phyloP scores from a whole-genome alignment of 371 early-diverging fungal genomes.

The Syncephalastrum monosporum region DNA sequence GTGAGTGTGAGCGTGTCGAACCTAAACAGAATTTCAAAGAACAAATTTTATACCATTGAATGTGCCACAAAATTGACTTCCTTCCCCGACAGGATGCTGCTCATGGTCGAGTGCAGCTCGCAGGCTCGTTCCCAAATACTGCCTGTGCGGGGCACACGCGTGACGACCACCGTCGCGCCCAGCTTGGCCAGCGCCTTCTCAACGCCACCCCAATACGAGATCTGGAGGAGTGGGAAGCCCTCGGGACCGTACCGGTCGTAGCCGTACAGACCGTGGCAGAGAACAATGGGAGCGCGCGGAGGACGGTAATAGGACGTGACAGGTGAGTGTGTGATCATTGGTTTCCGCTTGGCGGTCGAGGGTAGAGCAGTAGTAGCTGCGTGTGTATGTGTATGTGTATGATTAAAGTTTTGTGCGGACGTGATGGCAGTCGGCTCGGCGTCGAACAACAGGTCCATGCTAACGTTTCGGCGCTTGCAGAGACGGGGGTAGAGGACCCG shows the following conservation, averaged over 20 bases:
- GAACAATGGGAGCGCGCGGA: slow-evolving; percentile 79
- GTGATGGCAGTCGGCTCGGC: slow-evolving; percentile 9
- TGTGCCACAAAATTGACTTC: slow-evolving; percentile 85
- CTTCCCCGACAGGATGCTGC: slow-evolving; percentile 48
- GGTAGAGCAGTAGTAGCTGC: not conserved
- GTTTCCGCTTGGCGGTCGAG: slow-evolving; percentile 6
- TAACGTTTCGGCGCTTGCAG: slow-evolving; percentile 9
- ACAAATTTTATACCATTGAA: slow-evolving; percentile 70
- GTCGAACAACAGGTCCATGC: slow-evolving; percentile 12
- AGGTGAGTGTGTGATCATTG: slow-evolving; percentile 32
- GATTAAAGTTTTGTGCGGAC: slow-evolving; percentile 4
- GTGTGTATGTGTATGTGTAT: not conserved
- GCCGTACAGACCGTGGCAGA: slow-evolving; percentile 92
- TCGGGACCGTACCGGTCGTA: slow-evolving; percentile 82
- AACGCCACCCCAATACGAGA: slow-evolving; percentile 91
- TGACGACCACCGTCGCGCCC: slow-evolving; percentile 82
- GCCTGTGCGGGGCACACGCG: slow-evolving; percentile 80
- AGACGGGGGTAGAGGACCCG: slow-evolving; percentile 14
- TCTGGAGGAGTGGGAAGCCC: slow-evolving; percentile 73
- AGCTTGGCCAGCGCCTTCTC: slow-evolving; percentile 75
- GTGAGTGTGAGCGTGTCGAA: not conserved
- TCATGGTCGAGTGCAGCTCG: slow-evolving; percentile 69
- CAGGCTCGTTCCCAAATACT: slow-evolving; percentile 79
- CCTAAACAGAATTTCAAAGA: not conserved
- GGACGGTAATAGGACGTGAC: slow-evolving; percentile 66